Evolutionary conservation across 371 early-diverging fungal species (phyloP).

Genomic region (Mucor plumbeus): DNA sequence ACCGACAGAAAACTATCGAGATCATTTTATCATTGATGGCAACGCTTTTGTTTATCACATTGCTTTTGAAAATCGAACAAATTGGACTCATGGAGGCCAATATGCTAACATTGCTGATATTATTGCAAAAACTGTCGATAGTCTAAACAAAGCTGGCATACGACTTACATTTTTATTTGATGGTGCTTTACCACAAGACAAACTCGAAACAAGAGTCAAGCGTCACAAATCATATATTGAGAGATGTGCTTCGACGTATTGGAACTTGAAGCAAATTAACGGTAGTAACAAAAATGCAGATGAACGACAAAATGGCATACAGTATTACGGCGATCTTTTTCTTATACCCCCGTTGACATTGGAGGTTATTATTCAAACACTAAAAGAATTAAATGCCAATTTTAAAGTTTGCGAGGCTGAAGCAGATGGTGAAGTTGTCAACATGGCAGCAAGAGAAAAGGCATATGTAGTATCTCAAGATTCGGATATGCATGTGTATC

Average conservation of each 20-base stretch:
- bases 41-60: conserved; percentile 64
- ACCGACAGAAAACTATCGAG: not conserved
- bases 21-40: conserved; percentile 60
- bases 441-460: conserved; percentile 42
- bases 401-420: conserved; percentile 54
- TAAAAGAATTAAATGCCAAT: conserved; percentile 34
- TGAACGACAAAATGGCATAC: conserved; percentile 24
- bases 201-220: conserved; percentile 53
- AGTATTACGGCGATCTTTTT: conserved; percentile 45
- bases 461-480: conserved; percentile 64
- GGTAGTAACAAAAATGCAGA: conserved; percentile 15
- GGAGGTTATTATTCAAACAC: conserved; percentile 55
- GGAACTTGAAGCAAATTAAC: conserved; percentile 36
- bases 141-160: conserved; percentile 45
- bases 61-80: conserved; percentile 45
- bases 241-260: conserved; percentile 21
- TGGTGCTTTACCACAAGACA: conserved; percentile 60
- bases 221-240: conserved; percentile 59
- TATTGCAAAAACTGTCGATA: conserved; percentile 2
- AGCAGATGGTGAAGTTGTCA: conserved; percentile 60
- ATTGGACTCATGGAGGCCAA: conserved; percentile 63
- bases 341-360: conserved; percentile 60
- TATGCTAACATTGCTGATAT: conserved; percentile 14
- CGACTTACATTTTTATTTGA: conserved; percentile 57
- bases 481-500: conserved; percentile 64